Base-by-base conservation (phyloP, 805 yeast species). In the Ogataea siamensis region DNA sequence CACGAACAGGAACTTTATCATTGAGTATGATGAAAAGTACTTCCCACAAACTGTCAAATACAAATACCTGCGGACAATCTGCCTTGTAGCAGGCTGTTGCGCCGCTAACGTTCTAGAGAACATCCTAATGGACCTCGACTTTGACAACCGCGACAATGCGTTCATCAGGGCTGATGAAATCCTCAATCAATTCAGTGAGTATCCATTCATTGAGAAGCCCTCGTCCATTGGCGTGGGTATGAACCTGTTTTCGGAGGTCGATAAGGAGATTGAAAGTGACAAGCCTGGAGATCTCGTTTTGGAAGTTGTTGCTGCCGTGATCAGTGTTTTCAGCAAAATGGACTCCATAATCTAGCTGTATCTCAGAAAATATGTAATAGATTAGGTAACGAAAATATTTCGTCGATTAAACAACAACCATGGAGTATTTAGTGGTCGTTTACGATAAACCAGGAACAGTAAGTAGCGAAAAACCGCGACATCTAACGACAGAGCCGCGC, bases 91-190 rank as follows among this genome's bases (percentile, higher is more conserved):
- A 53, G 94, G 94, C 12, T 78, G 96, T 13, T 87, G 87, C 58
- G 97, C 98, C 19, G 99, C 97, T 28, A 93, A 88, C 59, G 99
- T 93, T 9, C 74, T 93, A 51, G 99, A 93, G 54, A 93, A 91
- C 57, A 91, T 87, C 3, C 70, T 89, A 42, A 69, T 79, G 29
- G 71, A 81, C 19, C 70, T 89, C 46, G 82, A 80, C 50, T 88
- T 87, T 60, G 96, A 87, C 51, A 84, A 80, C 49, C 78, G 98
- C 53, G 99, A 93, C 62, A 80, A 82, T 51, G 97, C 97, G 1
- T 84, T 89, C 61, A 78, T 85, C 4, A 76, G 96, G 56, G 96
- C 96, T n/a, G 98, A 93, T 56, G 98, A 91, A 58, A 63, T 93
- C 31, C 70, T 91, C 47, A 73, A 71, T 36, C 91, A 87, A 53